Evolutionary conservation across 192 early-diverging fungal species (phyloP), one percentile per base, ranked within the genome.

Genomic region (Mortierella alpina): DNA sequence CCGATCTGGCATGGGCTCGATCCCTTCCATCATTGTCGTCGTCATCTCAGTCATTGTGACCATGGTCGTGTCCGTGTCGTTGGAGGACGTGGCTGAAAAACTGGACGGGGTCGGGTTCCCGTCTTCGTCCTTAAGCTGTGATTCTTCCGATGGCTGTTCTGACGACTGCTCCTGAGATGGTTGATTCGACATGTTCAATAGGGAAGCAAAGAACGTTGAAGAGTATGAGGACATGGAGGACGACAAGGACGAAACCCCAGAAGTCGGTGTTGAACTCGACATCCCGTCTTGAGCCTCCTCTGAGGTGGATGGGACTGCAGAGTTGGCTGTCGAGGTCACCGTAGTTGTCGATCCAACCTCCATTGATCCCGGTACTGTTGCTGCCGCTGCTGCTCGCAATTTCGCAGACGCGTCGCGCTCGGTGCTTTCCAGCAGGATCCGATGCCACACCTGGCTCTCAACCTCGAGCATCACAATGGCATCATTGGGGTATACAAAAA

Each of bases 401-500:
- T 20, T 62, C 2, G 58, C 58, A 2, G 17, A 17, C 0, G 22
- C 39, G 40, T 56, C 51, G 1, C 42, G 41, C 4, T 59, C 64
- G 1, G 6, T 22, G 42, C 55, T 51, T 11, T 63, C 58, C 14
- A 52, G n/a, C 7, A 65, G 46, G 31, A 75, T 71, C 13, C 70
- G 54, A 18, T 75, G 77, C 61, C 63, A 79, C 22, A 86, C 50
- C 13, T 77, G 72, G 56, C 58, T 72, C 20, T 90, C 89, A 12
- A 90, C 83, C 18, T 71, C 65, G 23, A 80, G 67, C 54, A 88
- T 68, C n/a, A 85, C 76, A 31, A 70, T 55, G 0, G 87, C 57
- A 72, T 90, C 89, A 22, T 77, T 75, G 2, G 85, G 66, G 68
- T 85, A 88, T 15, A 90, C 87, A 79, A 90, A 90, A 53, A 90